phyloP scores from a whole-genome alignment of 257 asterid species.

The Nicotiana noctiflora region DNA sequence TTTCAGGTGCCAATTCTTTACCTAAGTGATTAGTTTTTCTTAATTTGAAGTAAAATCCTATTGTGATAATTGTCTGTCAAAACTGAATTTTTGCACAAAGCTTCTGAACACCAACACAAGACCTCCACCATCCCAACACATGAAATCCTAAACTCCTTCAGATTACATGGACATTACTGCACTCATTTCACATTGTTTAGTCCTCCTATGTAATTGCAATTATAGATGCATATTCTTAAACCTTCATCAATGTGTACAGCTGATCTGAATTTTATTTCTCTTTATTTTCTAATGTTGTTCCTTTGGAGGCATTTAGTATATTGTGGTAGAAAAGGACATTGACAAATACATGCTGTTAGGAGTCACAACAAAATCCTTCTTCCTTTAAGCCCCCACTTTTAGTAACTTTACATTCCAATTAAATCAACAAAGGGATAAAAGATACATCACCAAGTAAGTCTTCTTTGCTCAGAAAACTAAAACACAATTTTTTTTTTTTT shows the following conservation, averaged over 20 bases:
- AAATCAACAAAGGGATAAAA: background rate
- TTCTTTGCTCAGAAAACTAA: background rate
- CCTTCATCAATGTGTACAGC: too few species aligned
- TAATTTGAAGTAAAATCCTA: background rate
- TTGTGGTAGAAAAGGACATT: too few species aligned
- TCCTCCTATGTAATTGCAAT: too few species aligned
- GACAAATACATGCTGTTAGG: background rate
- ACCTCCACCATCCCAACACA: conserved; percentile 63
- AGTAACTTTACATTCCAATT: background rate
- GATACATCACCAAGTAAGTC: background rate
- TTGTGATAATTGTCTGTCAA: background rate
- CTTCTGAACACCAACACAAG: conserved; percentile 28
- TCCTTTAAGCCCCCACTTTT: background rate
- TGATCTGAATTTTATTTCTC: too few species aligned
- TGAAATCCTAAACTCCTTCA: conserved; percentile 37
- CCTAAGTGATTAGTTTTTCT: background rate
- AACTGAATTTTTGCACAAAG: conserved; percentile 30
- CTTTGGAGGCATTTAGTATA: too few species aligned
- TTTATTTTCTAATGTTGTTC: too few species aligned
- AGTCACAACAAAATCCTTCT: background rate
- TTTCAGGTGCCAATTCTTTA: conserved; percentile 26
- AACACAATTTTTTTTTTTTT: background rate
- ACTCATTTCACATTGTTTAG: too few species aligned
- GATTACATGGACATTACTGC: too few species aligned
- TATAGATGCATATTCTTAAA: too few species aligned